A percentile compares a stretch with the other conserved stretches of the same genome.
Conservation (phyloP, 176 grass and related monocot genomes). For the Eleusine coracana region DNA sequence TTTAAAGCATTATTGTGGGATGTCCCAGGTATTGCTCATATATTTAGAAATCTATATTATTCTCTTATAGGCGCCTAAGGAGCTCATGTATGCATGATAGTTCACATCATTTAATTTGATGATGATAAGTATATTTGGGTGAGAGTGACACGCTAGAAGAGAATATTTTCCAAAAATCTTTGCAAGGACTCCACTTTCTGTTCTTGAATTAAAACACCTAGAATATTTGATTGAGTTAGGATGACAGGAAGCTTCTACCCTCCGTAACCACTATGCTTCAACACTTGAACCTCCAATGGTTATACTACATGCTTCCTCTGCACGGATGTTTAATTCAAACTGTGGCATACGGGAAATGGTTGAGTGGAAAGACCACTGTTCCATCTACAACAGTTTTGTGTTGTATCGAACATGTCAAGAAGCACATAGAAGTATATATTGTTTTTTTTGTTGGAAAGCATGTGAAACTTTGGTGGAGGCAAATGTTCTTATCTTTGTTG, state of each 20-base stretch:
- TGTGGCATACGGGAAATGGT: conserved; percentile 38
- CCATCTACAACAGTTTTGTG: conserved; percentile 69
- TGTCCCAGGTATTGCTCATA: too few relatives aligned
- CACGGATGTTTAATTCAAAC: not conserved
- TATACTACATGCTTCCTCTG: not conserved
- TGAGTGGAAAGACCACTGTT: conserved; percentile 57
- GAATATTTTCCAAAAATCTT: too few relatives aligned
- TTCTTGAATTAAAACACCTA: too few relatives aligned
- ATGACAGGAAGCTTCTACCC: not conserved
- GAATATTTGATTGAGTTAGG: too few relatives aligned
- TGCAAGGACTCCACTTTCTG: too few relatives aligned
- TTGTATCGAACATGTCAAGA: conserved; percentile 74
- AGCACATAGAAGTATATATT: conserved; percentile 81
- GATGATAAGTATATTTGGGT: too few relatives aligned
- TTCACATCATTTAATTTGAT: too few relatives aligned
- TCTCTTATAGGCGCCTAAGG: too few relatives aligned
- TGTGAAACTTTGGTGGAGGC: not conserved
- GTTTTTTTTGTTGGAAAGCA: not conserved
- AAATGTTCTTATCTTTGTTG: not conserved
- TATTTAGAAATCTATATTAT: too few relatives aligned
- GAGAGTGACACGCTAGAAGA: too few relatives aligned
- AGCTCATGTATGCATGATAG: too few relatives aligned
- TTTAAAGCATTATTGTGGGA: too few relatives aligned
- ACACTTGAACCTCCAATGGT: not conserved
- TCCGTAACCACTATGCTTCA: conserved; percentile 22